Evolutionary conservation across 371 early-diverging fungal species (phyloP), one percentile per base, ranked within the genome.

Genomic region (Smittium culicis): DNA sequence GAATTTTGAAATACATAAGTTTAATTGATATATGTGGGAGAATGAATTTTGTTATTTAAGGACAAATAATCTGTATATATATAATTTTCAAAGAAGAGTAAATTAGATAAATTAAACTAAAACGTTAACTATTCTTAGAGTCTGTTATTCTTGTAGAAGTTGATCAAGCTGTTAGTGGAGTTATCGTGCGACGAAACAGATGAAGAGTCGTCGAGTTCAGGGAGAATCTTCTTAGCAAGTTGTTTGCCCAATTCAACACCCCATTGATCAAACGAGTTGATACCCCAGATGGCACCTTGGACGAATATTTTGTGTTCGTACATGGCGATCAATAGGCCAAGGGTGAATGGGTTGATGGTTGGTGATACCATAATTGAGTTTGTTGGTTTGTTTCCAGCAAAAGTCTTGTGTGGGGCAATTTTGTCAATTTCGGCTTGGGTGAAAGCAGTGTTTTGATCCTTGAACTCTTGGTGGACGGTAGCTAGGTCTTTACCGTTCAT

Each of bases 291-390:
- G 60, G 90, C 85, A 66, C 99, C 99, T 80, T 97, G 98, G 29
- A 93, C 90, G 77, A 98, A 99, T 76, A 99, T 98, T 87, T 99
- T 99, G 86, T 99, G 99, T 82, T 99, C 99, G 73, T 99, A 99
- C 78, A 96, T 74, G 56, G 98, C 94, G 75, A 99, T 88, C 68
- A 99, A 77, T 5, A 89, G 83, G 61, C 99, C 99, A 24, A 99
- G 83, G 2, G 89, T 90, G 35, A 84, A 84, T n/a, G 99, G 98
- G 27, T 89, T 91, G 31, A 92, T 78, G 69, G 96, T 77, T 77
- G 88, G 88, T 71, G 93, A 86, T 83, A 94, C 91, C 74, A 94
- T 69, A 74, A 99, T 86, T 64, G 92, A 91, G 81, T 96, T 96
- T 69, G 97, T 95, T 32, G 99, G 99, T 70, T 86, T 85, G 85